These are phyloP conservation scores for Thielaviopsis ethacetica DNA, from an alignment of 2,329 filamentous ascomycete species.

Conservation along the genomic window DNA sequence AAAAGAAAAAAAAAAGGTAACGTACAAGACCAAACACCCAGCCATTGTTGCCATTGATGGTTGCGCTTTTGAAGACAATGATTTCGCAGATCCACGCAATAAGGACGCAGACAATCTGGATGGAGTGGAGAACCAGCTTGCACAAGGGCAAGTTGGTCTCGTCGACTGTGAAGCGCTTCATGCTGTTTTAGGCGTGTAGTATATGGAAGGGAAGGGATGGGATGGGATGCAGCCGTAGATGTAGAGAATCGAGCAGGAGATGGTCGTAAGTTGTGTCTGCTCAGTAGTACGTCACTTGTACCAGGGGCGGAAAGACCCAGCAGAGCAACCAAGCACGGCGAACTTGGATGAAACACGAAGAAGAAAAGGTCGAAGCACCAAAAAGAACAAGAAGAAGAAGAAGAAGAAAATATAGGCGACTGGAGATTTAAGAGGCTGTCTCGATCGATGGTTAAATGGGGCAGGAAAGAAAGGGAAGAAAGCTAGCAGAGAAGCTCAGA, in stretches of 20 bases:
- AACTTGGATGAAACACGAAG: neutral
- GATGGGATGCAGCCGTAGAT: neutral
- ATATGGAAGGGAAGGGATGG: no score
- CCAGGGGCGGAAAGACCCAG: neutral
- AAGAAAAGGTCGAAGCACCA: no score
- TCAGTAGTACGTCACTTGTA: neutral
- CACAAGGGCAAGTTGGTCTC: conserved; percentile 25
- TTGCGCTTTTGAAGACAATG: conserved; percentile 36
- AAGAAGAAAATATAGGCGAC: neutral
- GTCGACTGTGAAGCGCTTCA: neutral
- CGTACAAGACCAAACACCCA: conserved; percentile 50
- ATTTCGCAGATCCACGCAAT: conserved; percentile 44
- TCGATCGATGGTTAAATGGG: neutral
- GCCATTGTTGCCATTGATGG: conserved; percentile 39
- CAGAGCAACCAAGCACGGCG: neutral
- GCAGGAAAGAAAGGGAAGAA: neutral
- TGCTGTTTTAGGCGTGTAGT: neutral
- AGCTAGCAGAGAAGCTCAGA: no score
- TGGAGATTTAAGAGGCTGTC: neutral
- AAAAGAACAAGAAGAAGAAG: no score
- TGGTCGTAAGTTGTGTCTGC: neutral
- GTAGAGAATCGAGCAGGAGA: neutral
- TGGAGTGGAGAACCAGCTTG: conserved; percentile 41
- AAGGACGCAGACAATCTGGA: conserved; percentile 37
- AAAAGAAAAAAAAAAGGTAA: conserved; percentile 11